Percentiles rank a stretch among this genome's conserved stretches.
phyloP scores from a whole-genome alignment of 345 rosid species.

The Gossypium mustelinum region DNA sequence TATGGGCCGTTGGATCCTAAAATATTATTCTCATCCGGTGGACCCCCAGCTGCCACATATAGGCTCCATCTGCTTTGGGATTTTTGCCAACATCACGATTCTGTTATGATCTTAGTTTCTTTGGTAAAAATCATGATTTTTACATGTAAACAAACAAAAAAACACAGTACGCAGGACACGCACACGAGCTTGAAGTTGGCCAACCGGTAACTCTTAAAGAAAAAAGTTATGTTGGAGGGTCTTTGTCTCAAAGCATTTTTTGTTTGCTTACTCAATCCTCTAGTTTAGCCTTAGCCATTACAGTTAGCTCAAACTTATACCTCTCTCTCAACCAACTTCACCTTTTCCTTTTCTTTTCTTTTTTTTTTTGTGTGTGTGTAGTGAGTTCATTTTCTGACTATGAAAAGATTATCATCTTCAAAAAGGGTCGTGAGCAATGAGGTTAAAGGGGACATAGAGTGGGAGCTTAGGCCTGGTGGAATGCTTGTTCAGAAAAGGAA shows the following conservation, averaged over 20 bases:
- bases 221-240: constrained; percentile 11
- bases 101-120: not conserved
- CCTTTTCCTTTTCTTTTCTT: not conserved
- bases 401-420: constrained; percentile 32
- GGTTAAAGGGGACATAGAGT: constrained; percentile 30
- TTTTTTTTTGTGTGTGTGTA: not conserved
- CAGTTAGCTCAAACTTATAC: constrained; percentile 11
- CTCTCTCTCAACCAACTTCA: constrained; percentile 25
- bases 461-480: constrained; percentile 55
- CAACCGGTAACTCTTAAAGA: not conserved
- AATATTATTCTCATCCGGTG: not conserved
- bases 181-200: not conserved
- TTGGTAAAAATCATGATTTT: not conserved
- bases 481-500: constrained; percentile 55
- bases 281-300: constrained; percentile 11
- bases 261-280: constrained; percentile 27
- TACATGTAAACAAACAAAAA: not conserved
- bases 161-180: not conserved
- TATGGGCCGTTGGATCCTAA: not conserved
- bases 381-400: constrained; percentile 14
- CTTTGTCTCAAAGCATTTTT: constrained; percentile 15
- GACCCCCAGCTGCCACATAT: constrained; percentile 2
- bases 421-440: constrained; percentile 19
- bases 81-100: not conserved
- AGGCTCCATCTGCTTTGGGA: constrained; percentile 2